Base-by-base conservation (phyloP, 2,329 filamentous ascomycete genomes). In the Bertia moriformis region DNA sequence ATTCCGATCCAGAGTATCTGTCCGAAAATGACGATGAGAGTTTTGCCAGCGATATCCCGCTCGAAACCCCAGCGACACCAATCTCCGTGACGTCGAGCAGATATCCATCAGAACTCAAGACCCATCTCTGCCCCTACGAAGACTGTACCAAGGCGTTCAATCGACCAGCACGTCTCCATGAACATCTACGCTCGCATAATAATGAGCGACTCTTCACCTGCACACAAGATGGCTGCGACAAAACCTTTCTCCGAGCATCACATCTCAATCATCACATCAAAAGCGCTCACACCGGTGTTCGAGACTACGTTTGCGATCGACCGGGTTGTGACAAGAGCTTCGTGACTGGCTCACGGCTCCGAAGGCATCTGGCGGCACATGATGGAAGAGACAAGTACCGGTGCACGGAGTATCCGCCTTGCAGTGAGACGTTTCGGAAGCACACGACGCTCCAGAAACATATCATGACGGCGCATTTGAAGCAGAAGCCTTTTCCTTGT, bases 241-340 rank as follows among this genome's bases (percentile, higher is more conserved):
- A 94, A 62, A 72, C 78, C 32, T 96, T 93, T 54, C 72, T 86
- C 13, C 83, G 91, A 44, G 75, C 85, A 46, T 89, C 89, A 49
- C 87, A 95, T 59, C 67, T 95, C 14, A 78, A 81, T 43, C 80
- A 87, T 46, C 89, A 96, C 55, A 61, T 93, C 51, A 87, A 88
- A 53, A 83, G 82, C 40, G 78, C 80, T 10, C 89, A 95, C 55
- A 80, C 73, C 15, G 66, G 75, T 40, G 70, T 85, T 46, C 71
- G 80, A 42, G 71, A 76, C 37, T 80, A 86, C 54, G 57, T 70
- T 18, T 95, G 88, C 60, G 63, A 69, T n/a, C 75, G 75, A 49
- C 66, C 73, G 13, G 77, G 68, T 4, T 95, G 89, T 53, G 75
- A 67, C 38, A 91, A 89, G 63, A 76, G 71, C 22, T 95, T 95